These are phyloP conservation scores for Naganishia albida DNA, from an alignment of 1,284 basidiomycete genomes.

Conservation along the genomic window DNA sequence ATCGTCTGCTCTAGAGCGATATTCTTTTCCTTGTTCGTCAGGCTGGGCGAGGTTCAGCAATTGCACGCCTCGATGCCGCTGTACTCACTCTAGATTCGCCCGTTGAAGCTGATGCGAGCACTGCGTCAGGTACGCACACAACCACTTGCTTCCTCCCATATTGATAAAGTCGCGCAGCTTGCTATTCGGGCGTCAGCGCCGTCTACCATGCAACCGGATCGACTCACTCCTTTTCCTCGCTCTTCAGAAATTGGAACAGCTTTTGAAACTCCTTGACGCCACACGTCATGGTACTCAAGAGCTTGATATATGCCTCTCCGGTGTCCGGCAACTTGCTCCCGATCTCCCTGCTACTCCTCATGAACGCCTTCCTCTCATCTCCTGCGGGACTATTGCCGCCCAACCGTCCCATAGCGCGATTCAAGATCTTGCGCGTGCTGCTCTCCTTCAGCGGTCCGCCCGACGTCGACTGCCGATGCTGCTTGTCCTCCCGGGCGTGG, in stretches of 20 bases:
- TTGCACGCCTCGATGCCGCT: background rate
- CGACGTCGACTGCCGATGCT: background rate
- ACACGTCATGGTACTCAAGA: constrained; percentile 24
- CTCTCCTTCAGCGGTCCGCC: constrained; percentile 8
- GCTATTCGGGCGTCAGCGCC: background rate
- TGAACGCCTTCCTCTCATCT: constrained; percentile 19
- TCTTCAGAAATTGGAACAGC: constrained; percentile 25
- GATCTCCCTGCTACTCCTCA: constrained; percentile 13
- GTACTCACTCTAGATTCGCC: constrained; percentile 18
- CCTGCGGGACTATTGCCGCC: constrained; percentile 9
- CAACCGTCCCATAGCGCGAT: constrained; percentile 14
- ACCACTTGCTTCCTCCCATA: constrained; percentile 25
- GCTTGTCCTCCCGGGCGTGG: constrained; percentile 1
- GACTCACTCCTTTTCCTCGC: constrained; percentile 27
- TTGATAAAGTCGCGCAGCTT: constrained; percentile 23
- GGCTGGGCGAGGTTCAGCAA: constrained; percentile 4
- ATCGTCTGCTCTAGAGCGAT: constrained; percentile 22
- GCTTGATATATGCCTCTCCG: constrained; percentile 24
- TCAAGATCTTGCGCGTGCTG: constrained; percentile 26
- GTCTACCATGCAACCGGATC: background rate
- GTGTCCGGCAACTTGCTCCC: constrained; percentile 26
- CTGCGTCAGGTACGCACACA: constrained; percentile 26
- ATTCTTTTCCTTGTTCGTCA: constrained; percentile 15
- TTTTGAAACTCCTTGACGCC: constrained; percentile 27
- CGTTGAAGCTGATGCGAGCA: constrained; percentile 26